Evolutionary conservation across 2,329 filamentous ascomycete species (phyloP).

Genomic region (Atkinsonella hypoxylon): DNA sequence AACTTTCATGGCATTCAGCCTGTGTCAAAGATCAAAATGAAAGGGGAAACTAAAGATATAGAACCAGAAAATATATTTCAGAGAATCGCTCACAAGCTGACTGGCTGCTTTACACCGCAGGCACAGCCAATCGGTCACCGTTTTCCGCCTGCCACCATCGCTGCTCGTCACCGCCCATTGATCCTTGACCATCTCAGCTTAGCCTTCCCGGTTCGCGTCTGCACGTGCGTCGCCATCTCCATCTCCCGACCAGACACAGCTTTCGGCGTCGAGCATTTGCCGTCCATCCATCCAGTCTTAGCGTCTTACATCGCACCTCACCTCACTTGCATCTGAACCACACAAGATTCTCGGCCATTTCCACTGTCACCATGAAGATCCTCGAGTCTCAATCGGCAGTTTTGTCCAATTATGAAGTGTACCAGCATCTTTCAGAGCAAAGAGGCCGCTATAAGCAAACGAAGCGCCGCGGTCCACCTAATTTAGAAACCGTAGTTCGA

Average conservation of each 20-base stretch:
- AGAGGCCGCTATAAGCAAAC: constrained; percentile 37
- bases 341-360: neutral
- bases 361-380: constrained; percentile 45
- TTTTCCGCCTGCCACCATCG: neutral
- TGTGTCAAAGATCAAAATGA: neutral
- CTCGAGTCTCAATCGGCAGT: constrained; percentile 58
- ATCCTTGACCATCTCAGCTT: neutral
- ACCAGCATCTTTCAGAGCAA: constrained; percentile 49
- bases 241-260: neutral
- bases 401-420: constrained; percentile 64
- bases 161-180: constrained; percentile 1
- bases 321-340: neutral
- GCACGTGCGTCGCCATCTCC: neutral
- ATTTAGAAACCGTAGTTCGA: constrained; percentile 48
- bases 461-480: constrained; percentile 40
- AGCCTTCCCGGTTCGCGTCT: neutral
- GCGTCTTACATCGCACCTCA: neutral
- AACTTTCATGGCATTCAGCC: neutral
- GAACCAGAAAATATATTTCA: neutral
- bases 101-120: neutral
- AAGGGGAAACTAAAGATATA: too few species aligned
- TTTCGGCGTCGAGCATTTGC: neutral
- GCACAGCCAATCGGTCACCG: neutral
- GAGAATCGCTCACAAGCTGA: neutral
- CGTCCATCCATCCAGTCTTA: neutral